Evolutionary conservation across 2,329 filamentous ascomycete species (phyloP).

Genomic region (Beauveria asiatica): DNA sequence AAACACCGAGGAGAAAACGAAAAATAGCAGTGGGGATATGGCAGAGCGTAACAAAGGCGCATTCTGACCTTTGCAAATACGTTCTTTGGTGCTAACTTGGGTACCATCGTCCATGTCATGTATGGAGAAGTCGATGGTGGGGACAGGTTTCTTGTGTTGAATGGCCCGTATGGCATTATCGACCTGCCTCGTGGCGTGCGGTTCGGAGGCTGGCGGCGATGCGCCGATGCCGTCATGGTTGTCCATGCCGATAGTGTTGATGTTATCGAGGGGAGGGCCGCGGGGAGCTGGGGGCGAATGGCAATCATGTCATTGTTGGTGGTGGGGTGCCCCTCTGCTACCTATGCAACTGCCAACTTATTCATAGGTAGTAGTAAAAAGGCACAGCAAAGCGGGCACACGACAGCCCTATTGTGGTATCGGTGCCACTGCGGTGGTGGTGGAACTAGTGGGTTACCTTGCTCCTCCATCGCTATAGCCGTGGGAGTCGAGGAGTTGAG

Average conservation of each 20-base stretch:
- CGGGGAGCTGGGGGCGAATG: neutral
- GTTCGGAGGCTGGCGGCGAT: conserved; percentile 31
- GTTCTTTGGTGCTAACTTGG: conserved; percentile 89
- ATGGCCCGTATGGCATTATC: conserved; percentile 90
- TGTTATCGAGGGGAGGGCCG: neutral
- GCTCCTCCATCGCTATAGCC: neutral
- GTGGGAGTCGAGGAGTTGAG: neutral
- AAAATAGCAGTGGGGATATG: neutral
- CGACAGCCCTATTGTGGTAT: conserved; percentile 1
- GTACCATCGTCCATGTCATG: conserved; percentile 97
- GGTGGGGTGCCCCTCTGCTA: neutral
- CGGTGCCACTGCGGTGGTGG: neutral
- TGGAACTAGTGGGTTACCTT: neutral
- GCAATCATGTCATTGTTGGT: neutral
- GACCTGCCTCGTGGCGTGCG: conserved; percentile 52
- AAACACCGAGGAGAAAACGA: neutral
- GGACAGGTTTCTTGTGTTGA: conserved; percentile 86
- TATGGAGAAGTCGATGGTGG: conserved; percentile 97
- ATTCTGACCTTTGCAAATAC: conserved; percentile 89
- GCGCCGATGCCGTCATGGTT: conserved; percentile 25
- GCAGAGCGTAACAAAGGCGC: neutral
- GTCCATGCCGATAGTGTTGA: neutral
- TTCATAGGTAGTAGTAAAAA: neutral
- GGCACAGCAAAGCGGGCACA: conserved; percentile 1
- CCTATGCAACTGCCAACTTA: neutral